A percentile compares a stretch with the other conserved stretches of the same genome.
These are phyloP conservation scores for Cercospora sesami DNA, from an alignment of 2,329 filamentous ascomycete genomes.

Conservation along the genomic window DNA sequence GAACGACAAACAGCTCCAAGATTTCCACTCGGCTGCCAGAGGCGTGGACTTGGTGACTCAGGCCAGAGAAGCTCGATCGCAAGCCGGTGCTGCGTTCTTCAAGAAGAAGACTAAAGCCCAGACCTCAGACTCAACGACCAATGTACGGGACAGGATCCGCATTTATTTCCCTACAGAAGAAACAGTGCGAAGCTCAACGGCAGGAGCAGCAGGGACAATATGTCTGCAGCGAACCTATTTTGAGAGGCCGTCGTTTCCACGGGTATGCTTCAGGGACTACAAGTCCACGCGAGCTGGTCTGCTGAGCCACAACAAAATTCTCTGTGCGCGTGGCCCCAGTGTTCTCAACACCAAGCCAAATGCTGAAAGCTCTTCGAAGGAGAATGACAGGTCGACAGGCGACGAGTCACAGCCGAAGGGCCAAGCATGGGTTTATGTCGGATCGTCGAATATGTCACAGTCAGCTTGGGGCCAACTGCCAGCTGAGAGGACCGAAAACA, in stretches of 20 bases:
- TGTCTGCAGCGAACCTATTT: constrained; percentile 76
- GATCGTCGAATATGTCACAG: constrained; percentile 89
- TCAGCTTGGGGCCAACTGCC: constrained; percentile 87
- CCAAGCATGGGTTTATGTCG: constrained; percentile 76
- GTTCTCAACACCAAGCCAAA: neutral
- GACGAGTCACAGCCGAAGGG: constrained; percentile 29
- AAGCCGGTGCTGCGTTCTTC: constrained; percentile 31
- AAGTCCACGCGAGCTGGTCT: constrained; percentile 68
- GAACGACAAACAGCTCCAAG: constrained; percentile 64
- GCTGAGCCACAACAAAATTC: constrained; percentile 80
- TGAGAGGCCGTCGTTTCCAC: constrained; percentile 67
- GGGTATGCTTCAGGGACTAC: constrained; percentile 70
- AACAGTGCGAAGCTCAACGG: constrained; percentile 51
- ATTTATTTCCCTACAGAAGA: constrained; percentile 78
- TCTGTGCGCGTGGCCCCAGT: constrained; percentile 41
- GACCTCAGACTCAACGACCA: neutral
- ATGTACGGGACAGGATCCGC: constrained; percentile 58
- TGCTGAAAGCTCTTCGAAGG: neutral
- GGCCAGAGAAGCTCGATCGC: constrained; percentile 25
- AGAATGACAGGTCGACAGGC: constrained; percentile 22
- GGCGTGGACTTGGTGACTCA: constrained; percentile 42
- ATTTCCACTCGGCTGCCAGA: constrained; percentile 59
- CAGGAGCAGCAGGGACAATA: constrained; percentile 71
- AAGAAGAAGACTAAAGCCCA: constrained; percentile 16
- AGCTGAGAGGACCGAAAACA: constrained; percentile 67